Evolutionary conservation across 495 filamentous ascomycete genomes (phyloP), one percentile per base, ranked within the genome.

Genomic region (Letharia columbiana): DNA sequence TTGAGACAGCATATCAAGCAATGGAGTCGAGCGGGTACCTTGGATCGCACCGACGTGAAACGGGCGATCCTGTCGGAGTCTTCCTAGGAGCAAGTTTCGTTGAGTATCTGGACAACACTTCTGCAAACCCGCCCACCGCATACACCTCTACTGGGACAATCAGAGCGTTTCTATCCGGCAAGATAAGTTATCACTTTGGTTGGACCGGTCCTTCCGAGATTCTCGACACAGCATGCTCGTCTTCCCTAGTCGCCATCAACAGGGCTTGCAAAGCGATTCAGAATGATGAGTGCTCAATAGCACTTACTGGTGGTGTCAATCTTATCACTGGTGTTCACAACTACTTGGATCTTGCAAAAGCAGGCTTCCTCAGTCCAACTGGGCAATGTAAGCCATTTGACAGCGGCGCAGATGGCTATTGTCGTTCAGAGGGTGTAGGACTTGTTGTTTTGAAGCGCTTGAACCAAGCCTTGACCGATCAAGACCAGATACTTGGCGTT

Each of bases 301-400:
- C 79, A 1, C 54, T 80, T n/a, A 73, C 73, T 3, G 78, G 79
- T 13, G 79, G 79, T 20, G 73, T 75, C 4, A 79, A 80, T 50
- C 63, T 80, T 4, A 75, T 80, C 47, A 79, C 73, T 7, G 77
- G 70, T 60, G 70, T 73, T 2, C 13, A 72, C 5, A 70, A 60
- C 17, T 76, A 68, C 31, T 73, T 78, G 50, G 77, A 79, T 68
- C 70, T 79, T 2, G 69, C 65, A 7, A 76, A 62, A 0, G 78
- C 71, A 11, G 72, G 70, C 9, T 80, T 80, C 61, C 50, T 80
- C 0, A 79, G 76, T 35, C 73, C 74, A 0, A 80, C 74, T 0
- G 80, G 80, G 0, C 72, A 70, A 23, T 91, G 87, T 72, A 90
- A 91, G 64, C 84, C 88, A 0, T 91, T 91, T 66, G 87, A 90